These are phyloP conservation scores for Insectozyma bohioensis DNA, from an alignment of 1,139 yeast species.

Conservation along the genomic window DNA sequence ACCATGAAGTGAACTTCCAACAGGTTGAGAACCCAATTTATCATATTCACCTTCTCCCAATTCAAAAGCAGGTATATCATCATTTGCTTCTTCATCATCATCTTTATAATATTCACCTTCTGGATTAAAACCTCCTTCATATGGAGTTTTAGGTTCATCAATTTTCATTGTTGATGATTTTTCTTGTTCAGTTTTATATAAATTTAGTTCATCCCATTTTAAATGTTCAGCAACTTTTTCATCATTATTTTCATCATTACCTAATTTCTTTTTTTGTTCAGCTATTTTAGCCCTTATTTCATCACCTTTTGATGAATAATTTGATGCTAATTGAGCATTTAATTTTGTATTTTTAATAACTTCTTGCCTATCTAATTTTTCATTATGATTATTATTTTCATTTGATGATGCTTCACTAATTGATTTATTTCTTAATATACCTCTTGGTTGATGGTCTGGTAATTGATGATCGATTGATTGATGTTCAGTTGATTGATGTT, in stretches of 20 bases:
- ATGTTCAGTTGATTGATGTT: no score
- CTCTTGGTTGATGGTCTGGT: no score
- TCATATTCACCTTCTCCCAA: slow-evolving; percentile 48
- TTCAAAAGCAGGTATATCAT: slow-evolving; percentile 37
- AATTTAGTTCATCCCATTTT: slow-evolving; percentile 74
- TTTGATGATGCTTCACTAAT: slow-evolving; percentile 15
- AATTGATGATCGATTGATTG: no score
- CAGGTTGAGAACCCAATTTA: slow-evolving; percentile 14
- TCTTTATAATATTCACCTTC: slow-evolving; percentile 77
- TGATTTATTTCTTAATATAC: slow-evolving; percentile 42
- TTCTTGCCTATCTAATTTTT: slow-evolving; percentile 42
- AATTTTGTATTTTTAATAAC: slow-evolving; percentile 44
- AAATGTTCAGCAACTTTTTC: slow-evolving; percentile 29
- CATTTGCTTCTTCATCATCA: slow-evolving; percentile 61
- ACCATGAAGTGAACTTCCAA: slow-evolving; percentile 33
- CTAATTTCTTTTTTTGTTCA: slow-evolving; percentile 16
- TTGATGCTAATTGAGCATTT: slow-evolving; percentile 37
- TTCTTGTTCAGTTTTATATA: slow-evolving; percentile 66
- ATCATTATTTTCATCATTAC: slow-evolving; percentile 7
- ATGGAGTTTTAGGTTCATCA: slow-evolving; percentile 97
- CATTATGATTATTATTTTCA: slow-evolving; percentile 9
- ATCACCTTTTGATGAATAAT: slow-evolving; percentile 34
- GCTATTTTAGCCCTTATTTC: slow-evolving; percentile 41
- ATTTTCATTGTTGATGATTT: slow-evolving; percentile 77
- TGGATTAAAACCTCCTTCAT: slow-evolving; percentile 89